phyloP scores from a whole-genome alignment of 2,329 filamentous ascomycete genomes.

The Colletotrichum sp. region DNA sequence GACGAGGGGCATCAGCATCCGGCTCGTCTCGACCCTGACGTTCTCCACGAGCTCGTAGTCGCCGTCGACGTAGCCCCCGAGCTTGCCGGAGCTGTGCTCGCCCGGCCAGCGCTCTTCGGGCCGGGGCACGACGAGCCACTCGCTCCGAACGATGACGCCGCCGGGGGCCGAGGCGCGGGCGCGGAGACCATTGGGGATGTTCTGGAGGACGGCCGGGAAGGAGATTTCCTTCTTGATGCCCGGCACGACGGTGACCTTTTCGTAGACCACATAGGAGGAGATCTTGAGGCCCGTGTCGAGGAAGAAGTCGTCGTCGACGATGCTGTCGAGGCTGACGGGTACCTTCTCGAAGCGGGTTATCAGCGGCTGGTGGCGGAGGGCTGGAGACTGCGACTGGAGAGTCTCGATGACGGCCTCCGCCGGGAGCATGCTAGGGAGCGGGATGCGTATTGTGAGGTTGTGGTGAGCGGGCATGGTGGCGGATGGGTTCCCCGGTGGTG shows the following conservation, averaged over 20 bases:
- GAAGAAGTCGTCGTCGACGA: conserved; percentile 48
- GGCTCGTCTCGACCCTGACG: conserved; percentile 36
- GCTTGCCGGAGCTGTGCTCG: conserved; percentile 3
- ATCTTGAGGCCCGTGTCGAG: conserved; percentile 35
- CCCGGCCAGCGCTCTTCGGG: conserved; percentile 24
- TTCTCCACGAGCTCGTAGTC: conserved; percentile 38
- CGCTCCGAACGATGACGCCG: conserved; percentile 47
- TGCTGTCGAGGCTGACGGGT: conserved; percentile 33
- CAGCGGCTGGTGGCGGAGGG: conserved; percentile 46
- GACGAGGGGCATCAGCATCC: conserved; percentile 40
- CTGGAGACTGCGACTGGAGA: conserved; percentile 44
- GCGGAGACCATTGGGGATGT: conserved; percentile 43
- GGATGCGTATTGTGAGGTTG: conserved; percentile 42
- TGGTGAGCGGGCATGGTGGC: conserved; percentile 27
- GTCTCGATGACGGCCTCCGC: conserved; percentile 41
- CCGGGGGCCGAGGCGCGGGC: conserved; percentile 46
- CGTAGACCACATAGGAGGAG: conserved; percentile 34
- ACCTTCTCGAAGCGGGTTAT: conserved; percentile 40
- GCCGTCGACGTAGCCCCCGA: conserved; percentile 23
- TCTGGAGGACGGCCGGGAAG: conserved; percentile 50
- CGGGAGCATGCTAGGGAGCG: conserved; percentile 44
- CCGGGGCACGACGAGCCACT: conserved; percentile 31
- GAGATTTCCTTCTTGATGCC: conserved; percentile 43
- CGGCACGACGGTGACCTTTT: conserved; percentile 40
- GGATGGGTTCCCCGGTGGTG: background rate